phyloP scores from a whole-genome alignment of 2,329 filamentous ascomycete species.

The Ophiostoma pallidulum region DNA sequence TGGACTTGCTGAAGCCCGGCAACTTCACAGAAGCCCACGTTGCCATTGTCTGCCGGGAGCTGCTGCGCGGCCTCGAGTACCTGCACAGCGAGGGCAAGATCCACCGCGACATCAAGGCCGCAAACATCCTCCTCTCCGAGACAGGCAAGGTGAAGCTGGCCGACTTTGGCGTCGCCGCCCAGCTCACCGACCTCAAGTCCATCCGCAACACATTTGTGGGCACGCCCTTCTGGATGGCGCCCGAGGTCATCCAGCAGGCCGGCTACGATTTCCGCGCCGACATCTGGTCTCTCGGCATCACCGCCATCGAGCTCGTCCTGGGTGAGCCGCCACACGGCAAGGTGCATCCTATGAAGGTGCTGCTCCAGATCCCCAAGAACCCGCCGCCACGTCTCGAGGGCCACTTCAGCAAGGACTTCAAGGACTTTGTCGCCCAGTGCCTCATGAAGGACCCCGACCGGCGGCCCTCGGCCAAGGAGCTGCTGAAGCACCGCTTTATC shows the following conservation, averaged over 20 bases:
- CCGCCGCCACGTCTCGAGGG: constrained; percentile 76
- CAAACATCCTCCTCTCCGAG: constrained; percentile 88
- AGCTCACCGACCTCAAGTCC: constrained; percentile 95
- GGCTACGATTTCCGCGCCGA: constrained; percentile 81
- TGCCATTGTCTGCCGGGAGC: constrained; percentile 85
- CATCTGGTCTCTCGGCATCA: constrained; percentile 89
- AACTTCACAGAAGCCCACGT: constrained; percentile 84
- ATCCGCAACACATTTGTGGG: constrained; percentile 96
- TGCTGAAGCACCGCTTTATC: constrained; percentile 84
- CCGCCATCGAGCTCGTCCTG: constrained; percentile 78
- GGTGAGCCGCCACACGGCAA: constrained; percentile 82
- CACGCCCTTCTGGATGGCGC: constrained; percentile 96
- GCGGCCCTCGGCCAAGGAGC: constrained; percentile 73
- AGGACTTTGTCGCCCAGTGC: constrained; percentile 85
- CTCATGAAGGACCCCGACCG: constrained; percentile 85
- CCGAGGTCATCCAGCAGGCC: constrained; percentile 85
- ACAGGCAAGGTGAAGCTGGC: constrained; percentile 88
- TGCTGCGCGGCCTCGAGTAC: constrained; percentile 84
- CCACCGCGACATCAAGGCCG: constrained; percentile 92
- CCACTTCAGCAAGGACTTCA: constrained; percentile 80
- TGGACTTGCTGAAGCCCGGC: constrained; percentile 87
- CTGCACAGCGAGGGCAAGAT: constrained; percentile 92
- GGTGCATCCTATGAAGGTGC: constrained; percentile 86
- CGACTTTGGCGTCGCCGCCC: constrained; percentile 93
- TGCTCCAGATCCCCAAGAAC: constrained; percentile 86